Conservation (phyloP, 192 early-diverging fungal genomes). For the Umbelopsis sp. region DNA sequence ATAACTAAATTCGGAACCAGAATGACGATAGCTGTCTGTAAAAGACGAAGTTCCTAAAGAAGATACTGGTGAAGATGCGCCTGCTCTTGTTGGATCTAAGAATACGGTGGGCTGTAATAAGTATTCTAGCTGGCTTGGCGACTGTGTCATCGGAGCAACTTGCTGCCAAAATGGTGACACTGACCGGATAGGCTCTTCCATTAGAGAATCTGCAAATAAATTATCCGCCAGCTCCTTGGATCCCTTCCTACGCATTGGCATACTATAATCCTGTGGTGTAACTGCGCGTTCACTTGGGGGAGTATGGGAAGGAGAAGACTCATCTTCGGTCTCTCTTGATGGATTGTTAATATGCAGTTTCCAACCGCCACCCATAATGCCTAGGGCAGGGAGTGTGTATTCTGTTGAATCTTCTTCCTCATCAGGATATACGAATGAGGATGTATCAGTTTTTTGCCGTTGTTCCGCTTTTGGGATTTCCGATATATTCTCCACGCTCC, state of each 20-base stretch:
- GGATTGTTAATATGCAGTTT: background rate
- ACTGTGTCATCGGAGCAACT: background rate
- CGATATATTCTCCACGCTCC: background rate
- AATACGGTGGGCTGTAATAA: background rate
- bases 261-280: background rate
- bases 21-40: background rate
- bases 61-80: background rate
- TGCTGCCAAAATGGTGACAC: constrained; percentile 17
- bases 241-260: background rate
- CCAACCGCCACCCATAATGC: background rate
- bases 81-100: background rate
- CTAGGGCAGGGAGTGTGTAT: background rate
- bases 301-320: background rate
- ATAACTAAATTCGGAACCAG: constrained; percentile 2
- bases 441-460: background rate
- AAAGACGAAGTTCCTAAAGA: background rate
- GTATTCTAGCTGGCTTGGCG: background rate
- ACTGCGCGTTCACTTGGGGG: background rate
- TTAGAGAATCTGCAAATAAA: too few species aligned
- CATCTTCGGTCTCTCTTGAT: background rate
- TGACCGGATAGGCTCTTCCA: background rate
- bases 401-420: background rate
- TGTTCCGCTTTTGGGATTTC: background rate
- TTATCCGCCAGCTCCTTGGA: background rate
- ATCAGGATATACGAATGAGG: background rate